These are phyloP conservation scores for Skeletonema menzelii DNA, from an alignment of 108 stramenopile species.

Conservation along the genomic window DNA sequence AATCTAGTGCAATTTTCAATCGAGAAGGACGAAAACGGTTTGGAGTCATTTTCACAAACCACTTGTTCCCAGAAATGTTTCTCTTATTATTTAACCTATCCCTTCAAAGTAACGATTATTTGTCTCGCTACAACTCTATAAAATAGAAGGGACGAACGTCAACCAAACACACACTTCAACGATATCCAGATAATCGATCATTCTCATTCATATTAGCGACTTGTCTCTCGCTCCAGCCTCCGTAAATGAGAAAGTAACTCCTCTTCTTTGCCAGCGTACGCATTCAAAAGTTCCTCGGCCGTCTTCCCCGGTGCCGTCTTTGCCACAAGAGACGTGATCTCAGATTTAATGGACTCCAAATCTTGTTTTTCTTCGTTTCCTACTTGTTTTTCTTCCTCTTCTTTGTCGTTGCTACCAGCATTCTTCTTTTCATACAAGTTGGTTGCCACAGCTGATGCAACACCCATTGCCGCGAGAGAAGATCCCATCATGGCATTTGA, in stretches of 20 bases:
- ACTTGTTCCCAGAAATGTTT: too few species aligned
- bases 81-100: too few species aligned
- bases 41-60: too few species aligned
- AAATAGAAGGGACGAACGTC: too few species aligned
- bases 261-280: slow-evolving; percentile 13
- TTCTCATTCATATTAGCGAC: not conserved
- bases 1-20: too few species aligned
- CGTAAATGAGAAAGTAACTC: slow-evolving; percentile 14
- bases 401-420: not conserved
- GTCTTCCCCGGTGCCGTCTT: slow-evolving; percentile 2
- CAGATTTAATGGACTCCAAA: slow-evolving; percentile 1
- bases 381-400: not conserved
- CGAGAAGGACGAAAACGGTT: too few species aligned
- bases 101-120: too few species aligned
- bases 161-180: not conserved
- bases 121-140: too few species aligned
- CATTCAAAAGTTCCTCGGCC: slow-evolving; percentile 9
- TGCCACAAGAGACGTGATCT: slow-evolving; percentile 11
- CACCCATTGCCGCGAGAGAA: slow-evolving; percentile 25
- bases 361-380: slow-evolving; percentile 1
- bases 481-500: not conserved
- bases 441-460: not conserved
- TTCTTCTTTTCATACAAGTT: slow-evolving; percentile 11
- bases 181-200: not conserved
- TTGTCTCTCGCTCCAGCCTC: slow-evolving; percentile 8